Percentiles rank a stretch among this genome's conserved stretches.
Evolutionary conservation across 73 alveolate genomes (phyloP).

Genomic region (Symbiodinium pilosum): DNA sequence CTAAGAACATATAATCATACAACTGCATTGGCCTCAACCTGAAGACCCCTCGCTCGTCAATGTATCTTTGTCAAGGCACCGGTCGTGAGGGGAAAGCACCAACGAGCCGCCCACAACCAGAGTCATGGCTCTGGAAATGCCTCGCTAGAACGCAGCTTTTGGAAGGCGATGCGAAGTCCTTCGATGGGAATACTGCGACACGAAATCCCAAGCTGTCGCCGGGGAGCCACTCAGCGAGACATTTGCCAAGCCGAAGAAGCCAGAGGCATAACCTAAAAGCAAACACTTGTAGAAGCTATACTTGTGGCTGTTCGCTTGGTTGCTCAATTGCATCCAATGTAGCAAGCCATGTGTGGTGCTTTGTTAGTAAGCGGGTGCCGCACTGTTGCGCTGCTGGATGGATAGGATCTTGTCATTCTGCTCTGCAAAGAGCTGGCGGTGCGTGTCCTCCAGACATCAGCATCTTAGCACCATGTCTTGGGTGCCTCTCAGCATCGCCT

Average conservation of each 20-base stretch:
- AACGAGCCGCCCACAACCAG: not conserved
- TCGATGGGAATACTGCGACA: too few species aligned
- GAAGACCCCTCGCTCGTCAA: too few species aligned
- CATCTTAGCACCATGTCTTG: too few species aligned
- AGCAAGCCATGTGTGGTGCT: too few species aligned
- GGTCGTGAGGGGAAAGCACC: not conserved
- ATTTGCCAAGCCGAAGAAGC: constrained; percentile 50
- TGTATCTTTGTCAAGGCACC: not conserved
- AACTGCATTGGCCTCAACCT: too few species aligned
- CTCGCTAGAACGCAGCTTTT: not conserved
- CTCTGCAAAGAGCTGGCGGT: not conserved
- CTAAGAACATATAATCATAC: too few species aligned
- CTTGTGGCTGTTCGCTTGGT: too few species aligned
- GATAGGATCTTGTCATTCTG: not conserved
- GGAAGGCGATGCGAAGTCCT: too few species aligned
- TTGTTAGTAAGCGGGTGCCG: not conserved
- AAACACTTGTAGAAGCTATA: too few species aligned
- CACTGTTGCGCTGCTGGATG: constrained; percentile 7
- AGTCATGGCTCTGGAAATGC: not conserved
- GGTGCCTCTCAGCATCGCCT: too few species aligned
- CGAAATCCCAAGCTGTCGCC: not conserved
- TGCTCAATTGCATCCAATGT: too few species aligned
- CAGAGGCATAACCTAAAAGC: constrained; percentile 48
- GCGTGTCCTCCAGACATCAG: too few species aligned
- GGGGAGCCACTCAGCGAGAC: constrained; percentile 51